Percentiles rank a stretch among this genome's conserved stretches.
Evolutionary conservation across 148 eudicot species (phyloP).

Genomic region (Cornus controversa): DNA sequence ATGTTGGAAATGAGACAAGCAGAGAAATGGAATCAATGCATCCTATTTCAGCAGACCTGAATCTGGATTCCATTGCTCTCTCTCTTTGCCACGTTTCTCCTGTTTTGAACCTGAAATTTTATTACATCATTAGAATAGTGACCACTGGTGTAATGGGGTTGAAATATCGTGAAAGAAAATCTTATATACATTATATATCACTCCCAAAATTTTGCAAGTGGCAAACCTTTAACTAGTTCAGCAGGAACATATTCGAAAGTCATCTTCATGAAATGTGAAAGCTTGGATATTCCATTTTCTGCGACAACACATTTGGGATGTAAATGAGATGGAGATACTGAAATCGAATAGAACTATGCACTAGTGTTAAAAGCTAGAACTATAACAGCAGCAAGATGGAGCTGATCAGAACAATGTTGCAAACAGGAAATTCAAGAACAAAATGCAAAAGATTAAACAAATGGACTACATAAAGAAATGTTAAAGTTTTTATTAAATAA

Average conservation of each 20-base stretch:
- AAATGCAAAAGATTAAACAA: not conserved
- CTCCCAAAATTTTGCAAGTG: not conserved
- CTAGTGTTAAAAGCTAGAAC: not conserved
- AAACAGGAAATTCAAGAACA: not conserved
- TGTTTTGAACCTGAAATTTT: constrained; percentile 32
- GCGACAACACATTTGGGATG: constrained; percentile 5
- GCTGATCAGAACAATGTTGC: not conserved
- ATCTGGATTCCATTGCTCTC: constrained; percentile 36
- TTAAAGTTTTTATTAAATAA: not conserved
- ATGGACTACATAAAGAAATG: not conserved
- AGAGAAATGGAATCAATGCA: not conserved
- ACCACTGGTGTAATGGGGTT: not conserved
- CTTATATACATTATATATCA: not conserved
- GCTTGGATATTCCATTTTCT: constrained; percentile 29
- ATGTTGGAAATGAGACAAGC: not conserved
- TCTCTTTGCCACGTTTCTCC: constrained; percentile 19
- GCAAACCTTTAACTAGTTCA: constrained; percentile 45
- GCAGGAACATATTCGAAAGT: constrained; percentile 43
- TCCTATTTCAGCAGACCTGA: constrained; percentile 29
- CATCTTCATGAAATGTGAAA: constrained; percentile 32
- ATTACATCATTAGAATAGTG: constrained; percentile 7
- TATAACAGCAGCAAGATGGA: not conserved
- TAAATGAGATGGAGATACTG: not conserved
- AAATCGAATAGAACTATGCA: not conserved
- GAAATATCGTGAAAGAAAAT: not conserved